Base-by-base conservation (phyloP, 148 eudicot species). In the Camellia japonica region DNA sequence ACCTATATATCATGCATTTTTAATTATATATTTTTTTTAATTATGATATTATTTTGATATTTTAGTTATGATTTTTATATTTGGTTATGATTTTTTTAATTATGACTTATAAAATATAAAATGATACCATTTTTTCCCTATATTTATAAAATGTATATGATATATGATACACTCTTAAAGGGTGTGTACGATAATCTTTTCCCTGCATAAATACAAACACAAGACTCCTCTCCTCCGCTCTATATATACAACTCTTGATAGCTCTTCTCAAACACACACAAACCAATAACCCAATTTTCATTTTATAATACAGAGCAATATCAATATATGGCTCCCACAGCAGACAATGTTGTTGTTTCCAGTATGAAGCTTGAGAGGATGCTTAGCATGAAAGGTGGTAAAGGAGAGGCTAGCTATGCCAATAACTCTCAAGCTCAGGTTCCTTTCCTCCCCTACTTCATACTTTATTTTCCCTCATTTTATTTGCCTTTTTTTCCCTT, bases 331-430 rank as follows among this genome's bases (percentile, higher is more conserved):
- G 86, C 94, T 75, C 87, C 91, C 19, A 72, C 77, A 47, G 90
- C 82, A 19, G 95, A 91, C 74, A 86, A 90, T 67, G 89, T 93
- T 30, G 90, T 88, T 13, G 91, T 91, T 71, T 83, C 95, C 2
- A 90, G 88, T 51, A 74, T 82, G 84, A 93, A 95, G 70, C 96
- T 95, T 72, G 98, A 95, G 81, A 95, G 84, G 73, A 84, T 90
- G 91, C 83, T 95, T n/a, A 90, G 97, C 91, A 95, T 95, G 98
- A 95, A 92, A 85, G 98, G 98, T 61, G 98, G 98, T 73, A 89
- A 93, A 43, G 98, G 94, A 59, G 97, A 93, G 78, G 87, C 93
- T 42, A 95, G 98, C 85, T 95, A 95, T 82, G 94, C 90, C 73
- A 95, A 93, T 80, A 95, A 95, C 85, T 93, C 94, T 54, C 98